phyloP scores from a whole-genome alignment of 2,329 filamentous ascomycete species.

The Alternaria panax region DNA sequence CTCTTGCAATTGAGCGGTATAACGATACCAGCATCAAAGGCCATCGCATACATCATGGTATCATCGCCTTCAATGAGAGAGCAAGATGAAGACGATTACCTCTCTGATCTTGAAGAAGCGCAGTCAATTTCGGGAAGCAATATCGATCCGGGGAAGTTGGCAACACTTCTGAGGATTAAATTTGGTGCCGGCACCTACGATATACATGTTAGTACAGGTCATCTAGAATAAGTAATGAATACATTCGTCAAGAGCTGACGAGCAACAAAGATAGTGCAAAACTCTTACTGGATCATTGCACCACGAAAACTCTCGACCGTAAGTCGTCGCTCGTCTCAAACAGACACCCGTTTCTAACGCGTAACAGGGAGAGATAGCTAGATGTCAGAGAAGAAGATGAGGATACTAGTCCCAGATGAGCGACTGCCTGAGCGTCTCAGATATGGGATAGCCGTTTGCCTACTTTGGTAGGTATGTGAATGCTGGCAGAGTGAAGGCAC shows the following conservation, averaged over 20 bases:
- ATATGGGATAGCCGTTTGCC: too few species aligned
- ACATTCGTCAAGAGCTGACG: neutral
- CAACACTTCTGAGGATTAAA: constrained; percentile 14
- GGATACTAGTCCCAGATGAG: neutral
- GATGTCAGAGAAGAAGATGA: constrained; percentile 4
- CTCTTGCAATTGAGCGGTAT: too few species aligned
- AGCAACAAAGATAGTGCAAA: constrained; percentile 13
- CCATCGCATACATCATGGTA: too few species aligned
- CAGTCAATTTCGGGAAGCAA: constrained; percentile 19
- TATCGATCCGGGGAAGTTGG: constrained; percentile 17
- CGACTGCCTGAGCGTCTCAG: neutral
- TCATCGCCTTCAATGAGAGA: too few species aligned
- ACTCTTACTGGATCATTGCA: constrained; percentile 19
- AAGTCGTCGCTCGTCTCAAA: neutral
- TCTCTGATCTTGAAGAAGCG: neutral
- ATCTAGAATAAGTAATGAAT: neutral
- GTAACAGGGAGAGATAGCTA: constrained; percentile 8
- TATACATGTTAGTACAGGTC: neutral
- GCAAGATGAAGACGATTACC: neutral
- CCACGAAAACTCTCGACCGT: constrained; percentile 18
- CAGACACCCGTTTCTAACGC: neutral
- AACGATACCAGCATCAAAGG: too few species aligned
- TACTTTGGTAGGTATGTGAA: too few species aligned
- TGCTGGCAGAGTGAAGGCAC: too few species aligned
- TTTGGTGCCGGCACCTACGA: constrained; percentile 18